Evolutionary conservation across 345 rosid genomes (phyloP).

Genomic region (Eucalyptus guilfoylei): DNA sequence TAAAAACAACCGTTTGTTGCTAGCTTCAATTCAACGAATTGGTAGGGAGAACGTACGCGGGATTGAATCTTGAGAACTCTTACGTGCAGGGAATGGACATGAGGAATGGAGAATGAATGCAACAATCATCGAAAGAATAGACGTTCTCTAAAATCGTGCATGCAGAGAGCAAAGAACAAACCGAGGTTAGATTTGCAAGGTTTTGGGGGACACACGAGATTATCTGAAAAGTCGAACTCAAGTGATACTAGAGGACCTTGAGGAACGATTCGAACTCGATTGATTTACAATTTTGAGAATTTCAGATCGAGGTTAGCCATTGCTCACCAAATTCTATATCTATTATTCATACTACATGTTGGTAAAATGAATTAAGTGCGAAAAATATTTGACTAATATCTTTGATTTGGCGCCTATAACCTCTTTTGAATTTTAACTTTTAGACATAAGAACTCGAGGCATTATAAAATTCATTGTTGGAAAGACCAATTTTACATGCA

Average conservation of each 20-base stretch:
- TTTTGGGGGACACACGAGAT: not conserved
- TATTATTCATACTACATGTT: not conserved
- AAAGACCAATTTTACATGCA: not conserved
- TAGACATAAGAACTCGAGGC: not conserved
- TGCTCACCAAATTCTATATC: not conserved
- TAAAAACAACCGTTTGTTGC: not conserved
- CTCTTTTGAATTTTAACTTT: not conserved
- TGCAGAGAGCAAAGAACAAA: not conserved
- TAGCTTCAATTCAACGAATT: not conserved
- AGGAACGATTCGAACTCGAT: not conserved
- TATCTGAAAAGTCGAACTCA: not conserved
- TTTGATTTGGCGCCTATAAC: not conserved
- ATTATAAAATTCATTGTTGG: not conserved
- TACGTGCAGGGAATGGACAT: not conserved
- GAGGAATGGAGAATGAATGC: not conserved
- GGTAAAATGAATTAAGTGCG: not conserved
- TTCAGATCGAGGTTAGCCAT: not conserved
- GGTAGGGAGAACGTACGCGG: not conserved
- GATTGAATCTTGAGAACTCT: not conserved
- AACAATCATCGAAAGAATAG: not conserved
- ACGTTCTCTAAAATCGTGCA: not conserved
- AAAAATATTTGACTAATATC: not conserved
- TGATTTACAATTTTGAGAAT: not conserved
- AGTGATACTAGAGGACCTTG: not conserved
- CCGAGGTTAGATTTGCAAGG: not conserved